These are phyloP conservation scores for Cadophora sp. DNA, from an alignment of 2,329 filamentous ascomycete genomes.

Conservation along the genomic window DNA sequence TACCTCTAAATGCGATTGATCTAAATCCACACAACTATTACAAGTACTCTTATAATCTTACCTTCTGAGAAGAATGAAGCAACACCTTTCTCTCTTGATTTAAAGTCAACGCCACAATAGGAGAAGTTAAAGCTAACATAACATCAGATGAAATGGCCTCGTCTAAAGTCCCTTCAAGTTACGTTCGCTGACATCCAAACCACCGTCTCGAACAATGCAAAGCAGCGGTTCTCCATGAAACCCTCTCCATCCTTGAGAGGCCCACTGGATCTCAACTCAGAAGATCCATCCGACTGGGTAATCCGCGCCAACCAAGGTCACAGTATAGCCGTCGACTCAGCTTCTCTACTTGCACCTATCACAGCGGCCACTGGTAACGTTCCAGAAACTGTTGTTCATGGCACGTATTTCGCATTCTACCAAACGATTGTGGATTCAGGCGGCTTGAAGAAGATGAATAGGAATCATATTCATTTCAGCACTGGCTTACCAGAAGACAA, in stretches of 20 bases:
- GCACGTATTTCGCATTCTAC: conserved; percentile 87
- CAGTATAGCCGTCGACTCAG: conserved; percentile 77
- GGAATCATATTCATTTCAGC: conserved; percentile 92
- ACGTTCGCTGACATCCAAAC: conserved; percentile 75
- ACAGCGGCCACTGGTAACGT: conserved; percentile 63
- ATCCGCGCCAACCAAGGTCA: conserved; percentile 98
- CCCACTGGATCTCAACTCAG: conserved; percentile 40
- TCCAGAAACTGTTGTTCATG: conserved; percentile 78
- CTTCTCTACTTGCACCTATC: conserved; percentile 73
- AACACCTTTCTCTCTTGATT: too few relatives aligned
- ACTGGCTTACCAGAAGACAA: conserved; percentile 65
- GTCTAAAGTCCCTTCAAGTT: conserved; percentile 71
- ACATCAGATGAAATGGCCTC: conserved; percentile 45
- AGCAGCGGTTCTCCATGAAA: conserved; percentile 87
- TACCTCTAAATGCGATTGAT: neutral
- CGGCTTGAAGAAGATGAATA: conserved; percentile 79
- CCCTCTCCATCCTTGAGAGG: conserved; percentile 50
- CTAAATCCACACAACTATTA: too few relatives aligned
- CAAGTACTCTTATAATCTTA: too few relatives aligned
- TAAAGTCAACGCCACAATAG: neutral
- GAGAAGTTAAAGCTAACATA: conserved; percentile 4
- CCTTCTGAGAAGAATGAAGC: too few relatives aligned
- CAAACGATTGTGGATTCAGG: conserved; percentile 74
- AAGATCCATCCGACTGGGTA: conserved; percentile 71
- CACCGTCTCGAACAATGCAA: conserved; percentile 79